Conservation (phyloP, 2,329 filamentous ascomycete genomes). For the Verticillium albo-atrum region DNA sequence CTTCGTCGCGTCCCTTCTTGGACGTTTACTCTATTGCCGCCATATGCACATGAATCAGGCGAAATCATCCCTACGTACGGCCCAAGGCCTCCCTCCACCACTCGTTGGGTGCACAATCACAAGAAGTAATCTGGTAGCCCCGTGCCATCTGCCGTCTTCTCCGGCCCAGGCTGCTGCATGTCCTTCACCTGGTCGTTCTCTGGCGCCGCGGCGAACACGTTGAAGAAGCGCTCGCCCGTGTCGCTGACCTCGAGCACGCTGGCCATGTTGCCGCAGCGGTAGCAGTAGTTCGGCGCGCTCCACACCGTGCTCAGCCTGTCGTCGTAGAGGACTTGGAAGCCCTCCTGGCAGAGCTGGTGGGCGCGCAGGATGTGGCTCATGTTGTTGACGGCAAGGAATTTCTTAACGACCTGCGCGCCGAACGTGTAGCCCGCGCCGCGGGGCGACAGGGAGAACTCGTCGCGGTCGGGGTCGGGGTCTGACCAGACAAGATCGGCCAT, state of each 20-base stretch:
- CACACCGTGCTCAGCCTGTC: constrained; percentile 93
- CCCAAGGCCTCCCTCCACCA: no score
- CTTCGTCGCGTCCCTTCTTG: neutral
- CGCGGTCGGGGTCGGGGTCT: constrained; percentile 92
- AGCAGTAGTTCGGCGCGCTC: constrained; percentile 96
- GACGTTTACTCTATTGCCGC: neutral
- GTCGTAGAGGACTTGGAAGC: constrained; percentile 94
- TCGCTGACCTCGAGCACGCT: constrained; percentile 96
- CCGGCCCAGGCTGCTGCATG: constrained; percentile 63
- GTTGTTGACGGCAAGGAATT: constrained; percentile 93
- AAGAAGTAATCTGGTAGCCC: constrained; percentile 69
- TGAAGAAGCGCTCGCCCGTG: constrained; percentile 89
- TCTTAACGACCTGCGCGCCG: constrained; percentile 94
- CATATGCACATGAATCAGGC: neutral
- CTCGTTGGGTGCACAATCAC: constrained; percentile 27
- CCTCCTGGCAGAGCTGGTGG: constrained; percentile 98
- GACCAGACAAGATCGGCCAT: constrained; percentile 99
- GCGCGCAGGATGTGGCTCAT: constrained; percentile 97
- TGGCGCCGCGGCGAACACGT: constrained; percentile 94
- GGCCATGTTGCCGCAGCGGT: constrained; percentile 93
- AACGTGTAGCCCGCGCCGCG: constrained; percentile 96
- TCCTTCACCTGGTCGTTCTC: constrained; percentile 93
- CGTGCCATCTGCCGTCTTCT: constrained; percentile 62
- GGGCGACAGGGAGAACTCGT: constrained; percentile 93
- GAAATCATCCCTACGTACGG: no score